Conservation (phyloP, 2,329 filamentous ascomycete species). For the Emergomyces orientalis region DNA sequence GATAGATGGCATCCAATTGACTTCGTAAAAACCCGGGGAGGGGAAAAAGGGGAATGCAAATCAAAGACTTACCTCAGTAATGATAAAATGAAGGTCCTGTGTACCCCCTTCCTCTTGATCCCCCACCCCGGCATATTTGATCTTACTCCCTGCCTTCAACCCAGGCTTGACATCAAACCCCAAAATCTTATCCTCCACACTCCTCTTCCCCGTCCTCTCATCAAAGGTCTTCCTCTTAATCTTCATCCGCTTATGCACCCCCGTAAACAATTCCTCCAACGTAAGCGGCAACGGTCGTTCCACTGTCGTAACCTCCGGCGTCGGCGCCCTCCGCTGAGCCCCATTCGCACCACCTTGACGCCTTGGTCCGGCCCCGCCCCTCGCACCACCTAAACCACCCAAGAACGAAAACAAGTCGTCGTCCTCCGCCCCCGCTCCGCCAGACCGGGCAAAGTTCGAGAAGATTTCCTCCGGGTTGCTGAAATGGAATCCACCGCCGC, state of each 20-base stretch:
- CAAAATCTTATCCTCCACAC: slow-evolving; percentile 77
- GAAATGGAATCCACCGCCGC: slow-evolving; percentile 66
- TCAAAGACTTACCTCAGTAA: slow-evolving; percentile 68
- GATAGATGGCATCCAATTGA: not conserved
- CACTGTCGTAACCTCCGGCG: slow-evolving; percentile 82
- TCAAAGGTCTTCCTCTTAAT: slow-evolving; percentile 97
- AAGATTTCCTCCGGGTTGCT: slow-evolving; percentile 78
- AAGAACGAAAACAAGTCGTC: slow-evolving; percentile 50
- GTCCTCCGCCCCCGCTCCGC: slow-evolving; percentile 44
- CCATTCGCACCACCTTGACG: slow-evolving; percentile 31
- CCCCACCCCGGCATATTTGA: slow-evolving; percentile 95
- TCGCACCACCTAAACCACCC: slow-evolving; percentile 38
- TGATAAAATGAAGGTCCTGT: slow-evolving; percentile 89
- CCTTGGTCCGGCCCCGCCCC: slow-evolving; percentile 28
- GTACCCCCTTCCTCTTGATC: slow-evolving; percentile 94
- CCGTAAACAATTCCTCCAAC: slow-evolving; percentile 80
- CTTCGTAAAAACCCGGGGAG: too few relatives aligned
- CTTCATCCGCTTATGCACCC: slow-evolving; percentile 92
- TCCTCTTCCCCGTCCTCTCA: slow-evolving; percentile 66
- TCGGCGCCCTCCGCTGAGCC: slow-evolving; percentile 33
- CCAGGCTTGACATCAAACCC: slow-evolving; percentile 94
- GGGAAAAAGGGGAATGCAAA: not conserved
- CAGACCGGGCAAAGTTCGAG: slow-evolving; percentile 63
- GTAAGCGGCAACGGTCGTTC: slow-evolving; percentile 73
- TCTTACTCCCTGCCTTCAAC: slow-evolving; percentile 93